Evolutionary conservation across 768 basidiomycete genomes (phyloP).

Genomic region (Lactarius hengduanensis): DNA sequence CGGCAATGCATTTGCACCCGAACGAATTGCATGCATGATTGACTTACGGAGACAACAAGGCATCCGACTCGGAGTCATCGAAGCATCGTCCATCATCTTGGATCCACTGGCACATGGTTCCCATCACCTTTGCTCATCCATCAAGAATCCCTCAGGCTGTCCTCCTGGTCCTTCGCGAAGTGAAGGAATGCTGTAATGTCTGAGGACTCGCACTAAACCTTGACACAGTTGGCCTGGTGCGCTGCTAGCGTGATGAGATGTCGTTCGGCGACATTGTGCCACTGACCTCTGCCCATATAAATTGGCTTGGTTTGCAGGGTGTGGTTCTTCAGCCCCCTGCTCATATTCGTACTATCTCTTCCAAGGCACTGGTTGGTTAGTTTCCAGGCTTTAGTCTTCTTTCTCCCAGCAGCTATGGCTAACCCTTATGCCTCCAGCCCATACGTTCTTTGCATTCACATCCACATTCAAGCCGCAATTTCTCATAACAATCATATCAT

Average conservation of each 20-base stretch:
- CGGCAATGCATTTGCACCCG: too few relatives aligned
- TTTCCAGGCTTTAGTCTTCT: neutral
- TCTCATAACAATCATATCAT: neutral
- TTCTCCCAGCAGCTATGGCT: neutral
- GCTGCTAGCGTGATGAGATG: neutral
- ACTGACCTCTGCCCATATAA: neutral
- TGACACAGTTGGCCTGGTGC: too few relatives aligned
- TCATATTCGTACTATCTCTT: neutral
- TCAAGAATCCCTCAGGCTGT: too few relatives aligned
- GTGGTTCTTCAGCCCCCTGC: neutral
- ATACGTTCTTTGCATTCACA: slow-evolving; percentile 1
- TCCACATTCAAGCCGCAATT: neutral
- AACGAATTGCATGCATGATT: too few relatives aligned
- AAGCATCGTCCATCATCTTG: too few relatives aligned
- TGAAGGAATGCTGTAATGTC: too few relatives aligned
- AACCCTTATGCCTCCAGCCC: slow-evolving; percentile 1
- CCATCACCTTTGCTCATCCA: too few relatives aligned
- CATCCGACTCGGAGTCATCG: too few relatives aligned
- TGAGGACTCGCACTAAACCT: too few relatives aligned
- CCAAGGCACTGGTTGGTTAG: slow-evolving; percentile 25
- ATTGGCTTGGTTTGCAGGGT: neutral
- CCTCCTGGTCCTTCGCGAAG: too few relatives aligned
- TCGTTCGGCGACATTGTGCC: neutral
- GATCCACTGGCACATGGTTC: too few relatives aligned
- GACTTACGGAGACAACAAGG: too few relatives aligned